Evolutionary conservation across 1,284 basidiomycete species (phyloP).

Genomic region (Testicularia cyperi): DNA sequence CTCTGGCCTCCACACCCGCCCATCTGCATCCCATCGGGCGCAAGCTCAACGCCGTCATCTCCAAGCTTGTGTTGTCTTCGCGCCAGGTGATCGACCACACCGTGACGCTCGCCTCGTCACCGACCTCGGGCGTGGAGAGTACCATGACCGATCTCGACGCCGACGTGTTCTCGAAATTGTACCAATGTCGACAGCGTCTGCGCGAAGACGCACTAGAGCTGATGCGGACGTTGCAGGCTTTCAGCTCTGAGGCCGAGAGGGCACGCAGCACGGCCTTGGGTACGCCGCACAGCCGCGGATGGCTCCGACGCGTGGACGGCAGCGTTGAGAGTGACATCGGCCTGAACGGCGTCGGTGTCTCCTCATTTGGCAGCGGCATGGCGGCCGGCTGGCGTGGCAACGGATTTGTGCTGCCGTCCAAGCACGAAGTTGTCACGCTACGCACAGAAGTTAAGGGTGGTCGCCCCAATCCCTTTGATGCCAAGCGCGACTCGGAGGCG

Average conservation of each 20-base stretch:
- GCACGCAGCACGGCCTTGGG: slow-evolving; percentile 25
- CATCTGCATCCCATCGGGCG: slow-evolving; percentile 60
- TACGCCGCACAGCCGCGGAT: slow-evolving; percentile 21
- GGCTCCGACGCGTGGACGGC: slow-evolving; percentile 33
- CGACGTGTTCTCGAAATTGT: slow-evolving; percentile 38
- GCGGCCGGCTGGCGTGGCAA: slow-evolving; percentile 59
- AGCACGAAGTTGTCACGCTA: slow-evolving; percentile 40
- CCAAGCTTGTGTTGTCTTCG: slow-evolving; percentile 62
- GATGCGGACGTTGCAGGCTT: slow-evolving; percentile 24
- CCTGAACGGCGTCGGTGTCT: slow-evolving; percentile 35
- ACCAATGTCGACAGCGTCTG: slow-evolving; percentile 51
- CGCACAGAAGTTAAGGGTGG: slow-evolving; percentile 27
- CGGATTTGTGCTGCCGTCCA: slow-evolving; percentile 57
- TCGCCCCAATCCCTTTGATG: slow-evolving; percentile 41
- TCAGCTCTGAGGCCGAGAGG: slow-evolving; percentile 32
- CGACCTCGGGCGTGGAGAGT: slow-evolving; percentile 25
- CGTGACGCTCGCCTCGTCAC: slow-evolving; percentile 35
- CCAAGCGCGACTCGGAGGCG: slow-evolving; percentile 33
- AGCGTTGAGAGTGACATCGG: slow-evolving; percentile 39
- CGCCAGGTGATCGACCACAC: slow-evolving; percentile 60
- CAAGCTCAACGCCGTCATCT: slow-evolving; percentile 63
- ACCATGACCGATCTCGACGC: slow-evolving; percentile 40
- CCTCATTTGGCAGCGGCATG: slow-evolving; percentile 53
- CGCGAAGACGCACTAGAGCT: slow-evolving; percentile 46
- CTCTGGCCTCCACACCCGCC: slow-evolving; percentile 10